Percentiles rank a stretch among this genome's conserved stretches.
phyloP scores from a whole-genome alignment of 2,329 filamentous ascomycete genomes.

The Onygenales sp. region DNA sequence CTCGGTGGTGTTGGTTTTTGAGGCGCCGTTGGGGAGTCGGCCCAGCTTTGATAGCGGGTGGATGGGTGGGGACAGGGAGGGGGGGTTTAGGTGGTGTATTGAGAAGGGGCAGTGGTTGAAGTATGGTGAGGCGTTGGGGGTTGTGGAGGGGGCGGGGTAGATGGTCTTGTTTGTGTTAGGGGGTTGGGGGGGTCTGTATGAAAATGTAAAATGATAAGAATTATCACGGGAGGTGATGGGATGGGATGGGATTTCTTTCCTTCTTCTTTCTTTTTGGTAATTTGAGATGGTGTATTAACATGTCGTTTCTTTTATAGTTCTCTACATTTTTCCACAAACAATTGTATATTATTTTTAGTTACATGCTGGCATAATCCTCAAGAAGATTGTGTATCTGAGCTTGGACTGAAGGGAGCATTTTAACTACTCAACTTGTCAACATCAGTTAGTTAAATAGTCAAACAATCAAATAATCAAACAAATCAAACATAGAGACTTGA shows the following conservation, averaged over 20 bases:
- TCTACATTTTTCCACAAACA: too few relatives aligned
- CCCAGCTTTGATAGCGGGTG: slow-evolving; percentile 53
- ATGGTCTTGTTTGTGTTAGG: background rate
- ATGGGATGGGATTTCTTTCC: background rate
- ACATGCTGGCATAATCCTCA: too few relatives aligned
- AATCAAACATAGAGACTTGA: too few relatives aligned
- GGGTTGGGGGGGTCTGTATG: background rate
- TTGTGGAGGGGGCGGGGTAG: slow-evolving; percentile 37
- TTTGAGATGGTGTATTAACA: background rate
- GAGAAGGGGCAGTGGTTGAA: slow-evolving; percentile 81
- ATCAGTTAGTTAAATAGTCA: too few relatives aligned
- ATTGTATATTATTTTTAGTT: too few relatives aligned
- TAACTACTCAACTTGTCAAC: too few relatives aligned
- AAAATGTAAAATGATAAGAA: background rate
- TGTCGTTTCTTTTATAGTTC: too few relatives aligned
- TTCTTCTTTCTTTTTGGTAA: background rate
- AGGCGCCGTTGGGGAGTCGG: slow-evolving; percentile 62
- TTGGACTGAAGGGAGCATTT: too few relatives aligned
- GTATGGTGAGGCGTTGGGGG: slow-evolving; percentile 78
- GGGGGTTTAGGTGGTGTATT: slow-evolving; percentile 77
- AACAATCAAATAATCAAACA: too few relatives aligned
- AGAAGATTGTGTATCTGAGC: too few relatives aligned
- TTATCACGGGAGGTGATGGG: background rate
- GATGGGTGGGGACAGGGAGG: slow-evolving; percentile 46
- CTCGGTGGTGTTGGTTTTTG: slow-evolving; percentile 91